Conservation (phyloP, 139 green algal genomes). For the Mesotaenium endlicherianum region DNA sequence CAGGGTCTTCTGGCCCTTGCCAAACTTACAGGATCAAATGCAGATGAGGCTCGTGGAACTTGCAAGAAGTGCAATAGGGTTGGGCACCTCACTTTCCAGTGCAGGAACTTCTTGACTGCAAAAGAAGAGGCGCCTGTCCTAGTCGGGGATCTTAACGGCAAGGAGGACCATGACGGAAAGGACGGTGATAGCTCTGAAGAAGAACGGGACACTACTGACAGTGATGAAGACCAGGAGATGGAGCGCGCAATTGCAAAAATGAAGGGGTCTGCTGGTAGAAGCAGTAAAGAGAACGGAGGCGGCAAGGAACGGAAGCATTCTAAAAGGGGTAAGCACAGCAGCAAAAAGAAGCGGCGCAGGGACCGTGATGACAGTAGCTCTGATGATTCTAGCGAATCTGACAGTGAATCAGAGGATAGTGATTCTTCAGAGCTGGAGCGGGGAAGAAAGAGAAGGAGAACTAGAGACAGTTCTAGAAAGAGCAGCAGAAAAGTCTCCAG, state of each 20-base stretch:
- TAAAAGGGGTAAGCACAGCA: neutral
- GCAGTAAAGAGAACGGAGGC: neutral
- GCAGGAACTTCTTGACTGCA: slow-evolving; percentile 51
- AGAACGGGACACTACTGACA: slow-evolving; percentile 23
- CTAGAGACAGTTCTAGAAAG: no score
- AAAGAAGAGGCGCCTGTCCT: slow-evolving; percentile 21
- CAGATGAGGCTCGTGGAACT: slow-evolving; percentile 33
- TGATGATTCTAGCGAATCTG: slow-evolving; percentile 2
- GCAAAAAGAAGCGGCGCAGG: slow-evolving; percentile 17
- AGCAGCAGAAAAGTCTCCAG: slow-evolving; percentile 18
- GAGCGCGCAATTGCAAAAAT: slow-evolving; percentile 17
- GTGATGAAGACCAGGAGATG: slow-evolving; percentile 42
- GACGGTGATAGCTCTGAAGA: no score
- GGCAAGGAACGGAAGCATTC: neutral
- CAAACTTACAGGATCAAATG: slow-evolving; percentile 40
- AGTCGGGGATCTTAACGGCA: neutral
- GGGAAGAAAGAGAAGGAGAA: neutral
- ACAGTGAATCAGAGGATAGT: neutral
- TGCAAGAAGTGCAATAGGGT: slow-evolving; percentile 50
- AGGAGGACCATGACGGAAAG: neutral
- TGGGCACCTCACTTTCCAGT: slow-evolving; percentile 54
- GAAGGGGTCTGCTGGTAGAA: neutral
- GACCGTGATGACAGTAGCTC: neutral
- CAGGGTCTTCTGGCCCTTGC: slow-evolving; percentile 49
- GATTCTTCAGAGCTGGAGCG: neutral